Evolutionary conservation across 345 rosid species (phyloP), one percentile per base, ranked within the genome.

Genomic region (Camelina neglecta): DNA sequence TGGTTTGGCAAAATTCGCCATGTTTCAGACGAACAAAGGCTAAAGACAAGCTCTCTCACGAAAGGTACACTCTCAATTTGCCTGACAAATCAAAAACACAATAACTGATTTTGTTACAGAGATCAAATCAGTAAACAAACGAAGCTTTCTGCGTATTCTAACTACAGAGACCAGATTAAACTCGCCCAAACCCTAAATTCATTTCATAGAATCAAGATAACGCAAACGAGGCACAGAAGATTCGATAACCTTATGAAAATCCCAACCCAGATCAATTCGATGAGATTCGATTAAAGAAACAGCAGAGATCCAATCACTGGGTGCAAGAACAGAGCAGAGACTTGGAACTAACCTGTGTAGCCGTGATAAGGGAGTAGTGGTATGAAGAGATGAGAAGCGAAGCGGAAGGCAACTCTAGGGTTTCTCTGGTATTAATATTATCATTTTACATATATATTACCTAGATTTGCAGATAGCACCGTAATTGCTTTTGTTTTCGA

Each of bases 1-100:
- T 0, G 97, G 96, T 79, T 93, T 93, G 63, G 90, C 88, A 76
- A 84, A 93, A 38, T 78, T 85, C 72, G 90, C 74, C 98, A 93
- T 93, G 73, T 58, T 71, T 78, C 70, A 61, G 63, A 61, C 72
- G 71, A 71, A 69, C 49, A 48, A 73, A 65, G 15, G 65, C 63
- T 23, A 23, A 15, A 41, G 7, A 54, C 38, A 63, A 59, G 38
- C 51, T 48, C 67, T 48, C 67, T 35, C 29, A 45, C 48, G 68
- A 44, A 67, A 31, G 3, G 20, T 9, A 47, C 16, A 65, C 73
- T 55, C 75, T 20, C 11, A 67, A 63, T 49, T 59, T 8, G 41
- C 78, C 79, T 79, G 76, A 48, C 63, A 60, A 60, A 15, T 56
- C 8, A 69, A 60, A 8, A 63, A 31, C 38, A 35, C 38, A 35